Evolutionary conservation across 1,284 basidiomycete species (phyloP).

Genomic region (Lignosus rhinocerotis): DNA sequence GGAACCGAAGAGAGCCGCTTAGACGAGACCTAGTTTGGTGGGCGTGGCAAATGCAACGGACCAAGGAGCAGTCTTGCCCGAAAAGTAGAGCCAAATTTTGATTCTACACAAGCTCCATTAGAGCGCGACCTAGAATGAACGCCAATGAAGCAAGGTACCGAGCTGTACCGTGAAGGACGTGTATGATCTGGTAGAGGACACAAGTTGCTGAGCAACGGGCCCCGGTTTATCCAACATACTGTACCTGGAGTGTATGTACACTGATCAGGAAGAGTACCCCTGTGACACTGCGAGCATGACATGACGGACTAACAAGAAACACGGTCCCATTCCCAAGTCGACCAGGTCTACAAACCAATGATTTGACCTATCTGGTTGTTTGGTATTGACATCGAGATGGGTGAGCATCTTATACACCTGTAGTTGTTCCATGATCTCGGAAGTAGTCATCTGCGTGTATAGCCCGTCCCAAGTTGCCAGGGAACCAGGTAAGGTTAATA

Average conservation of each 20-base stretch:
- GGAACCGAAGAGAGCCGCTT: slow-evolving; percentile 35
- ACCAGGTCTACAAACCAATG: neutral
- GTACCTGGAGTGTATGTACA: too few species aligned
- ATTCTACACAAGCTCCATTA: slow-evolving; percentile 18
- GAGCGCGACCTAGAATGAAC: slow-evolving; percentile 27
- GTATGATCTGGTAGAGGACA: neutral
- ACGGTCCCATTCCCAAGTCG: neutral
- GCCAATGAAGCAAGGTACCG: slow-evolving; percentile 24
- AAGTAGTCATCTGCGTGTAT: neutral
- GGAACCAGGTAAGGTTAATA: neutral
- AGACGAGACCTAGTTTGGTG: slow-evolving; percentile 24
- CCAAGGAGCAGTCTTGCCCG: slow-evolving; percentile 16
- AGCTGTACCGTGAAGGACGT: too few species aligned
- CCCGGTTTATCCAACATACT: too few species aligned
- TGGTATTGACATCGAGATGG: neutral
- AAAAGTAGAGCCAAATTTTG: slow-evolving; percentile 3
- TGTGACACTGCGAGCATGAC: neutral
- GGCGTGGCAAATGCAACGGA: slow-evolving; percentile 23
- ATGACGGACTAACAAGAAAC: neutral
- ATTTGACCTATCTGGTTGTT: neutral
- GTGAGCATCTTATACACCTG: neutral
- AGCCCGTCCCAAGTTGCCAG: neutral
- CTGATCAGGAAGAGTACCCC: neutral
- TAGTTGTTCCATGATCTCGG: neutral
- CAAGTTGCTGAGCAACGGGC: neutral